Evolutionary conservation across 257 asterid genomes (phyloP), one percentile per base, ranked within the genome.

Genomic region (Echites panduratus): DNA sequence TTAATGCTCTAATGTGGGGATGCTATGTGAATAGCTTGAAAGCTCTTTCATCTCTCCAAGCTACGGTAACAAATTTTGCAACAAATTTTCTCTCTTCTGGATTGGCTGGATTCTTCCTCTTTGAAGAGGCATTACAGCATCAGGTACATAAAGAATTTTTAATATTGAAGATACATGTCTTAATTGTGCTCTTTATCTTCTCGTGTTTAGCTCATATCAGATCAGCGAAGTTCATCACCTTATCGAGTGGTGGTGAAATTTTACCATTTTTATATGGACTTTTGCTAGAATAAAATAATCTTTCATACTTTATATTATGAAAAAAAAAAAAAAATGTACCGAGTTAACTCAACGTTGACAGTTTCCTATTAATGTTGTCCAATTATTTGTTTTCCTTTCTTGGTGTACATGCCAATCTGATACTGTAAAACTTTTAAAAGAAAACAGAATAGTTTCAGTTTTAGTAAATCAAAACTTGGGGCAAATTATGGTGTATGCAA

Each of bases 1-100:
- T 86, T 88, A 94, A 91, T 73, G 84, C 87, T 47, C 43, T 85
- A 24, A 94, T 94, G 97, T 94, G 99, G 99, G 99, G 96, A 78
- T 91, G 97, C 84, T 94, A 88, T 75, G 85, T 94, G 56, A 89
- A 86, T 85, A 94, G 97, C 87, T 81, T 88, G 80, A 91, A 87
- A 86, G 88, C 93, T 53, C 93, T 94, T 47, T 91, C 97, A 4
- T 91, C 96, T 24, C 79, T 91, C 76, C 96, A 91, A 91, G 97
- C 98, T 70, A 91, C 98, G 0, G 97, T 88, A 19, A 90, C 96
- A 26, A 94, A 91, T 83, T 94, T 91, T 26, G 97, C 97, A 0
- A 89, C 96, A 43, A 94, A 94, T 83, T 94, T 91, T 77, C 84
- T 91, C 22, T 79, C 82, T 66, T 94, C 98, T 50, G 98, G 97